Evolutionary conservation across 208 protist species (phyloP).

Genomic region (Trypanosoma grayi): DNA sequence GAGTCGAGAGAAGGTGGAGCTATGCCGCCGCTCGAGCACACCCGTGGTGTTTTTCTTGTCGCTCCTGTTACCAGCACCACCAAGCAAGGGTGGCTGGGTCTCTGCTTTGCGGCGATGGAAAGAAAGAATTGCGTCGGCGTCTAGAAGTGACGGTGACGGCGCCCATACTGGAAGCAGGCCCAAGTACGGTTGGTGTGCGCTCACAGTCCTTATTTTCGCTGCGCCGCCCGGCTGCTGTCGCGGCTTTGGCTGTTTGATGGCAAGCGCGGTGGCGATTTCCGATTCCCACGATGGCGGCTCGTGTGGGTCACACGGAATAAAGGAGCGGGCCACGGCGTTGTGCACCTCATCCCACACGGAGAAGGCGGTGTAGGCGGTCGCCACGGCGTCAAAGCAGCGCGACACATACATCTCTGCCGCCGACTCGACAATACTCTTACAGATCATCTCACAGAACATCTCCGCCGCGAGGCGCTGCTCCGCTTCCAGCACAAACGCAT

Average conservation of each 20-base stretch:
- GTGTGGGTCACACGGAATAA: constrained; percentile 43
- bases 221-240: background rate
- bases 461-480: constrained; percentile 30
- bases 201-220: background rate
- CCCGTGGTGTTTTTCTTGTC: background rate
- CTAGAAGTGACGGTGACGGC: constrained; percentile 10
- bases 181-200: background rate
- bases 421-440: constrained; percentile 58
- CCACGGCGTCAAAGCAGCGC: constrained; percentile 54
- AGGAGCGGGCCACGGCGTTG: constrained; percentile 49
- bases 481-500: constrained; percentile 32
- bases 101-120: constrained; percentile 9
- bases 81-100: background rate
- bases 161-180: constrained; percentile 24
- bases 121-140: constrained; percentile 24
- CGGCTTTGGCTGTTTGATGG: constrained; percentile 8
- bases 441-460: constrained; percentile 57
- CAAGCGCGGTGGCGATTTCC: background rate
- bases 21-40: background rate
- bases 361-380: constrained; percentile 61
- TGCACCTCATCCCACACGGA: constrained; percentile 76
- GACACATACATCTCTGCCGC: constrained; percentile 51
- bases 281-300: background rate
- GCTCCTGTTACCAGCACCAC: constrained; percentile 1
- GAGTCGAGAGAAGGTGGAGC: constrained; percentile 20